A percentile compares a stretch with the other conserved stretches of the same genome.
Conservation (phyloP, 2,329 filamentous ascomycete species). For the Calonectria henricotiae region DNA sequence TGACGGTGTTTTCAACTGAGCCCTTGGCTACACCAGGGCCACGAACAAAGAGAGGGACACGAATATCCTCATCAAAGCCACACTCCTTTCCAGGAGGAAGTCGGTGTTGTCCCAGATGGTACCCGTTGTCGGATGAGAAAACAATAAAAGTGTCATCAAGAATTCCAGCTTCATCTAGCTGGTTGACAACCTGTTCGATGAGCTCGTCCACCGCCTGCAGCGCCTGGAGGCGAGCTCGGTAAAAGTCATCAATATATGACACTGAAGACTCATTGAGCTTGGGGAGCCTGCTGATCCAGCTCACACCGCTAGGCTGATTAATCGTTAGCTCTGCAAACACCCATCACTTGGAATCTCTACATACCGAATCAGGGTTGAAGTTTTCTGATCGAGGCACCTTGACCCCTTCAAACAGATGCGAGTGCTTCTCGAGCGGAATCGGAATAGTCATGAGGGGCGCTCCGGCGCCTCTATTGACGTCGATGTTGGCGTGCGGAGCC, state of each 20-base stretch:
- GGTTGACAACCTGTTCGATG: constrained; percentile 64
- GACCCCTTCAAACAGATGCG: constrained; percentile 73
- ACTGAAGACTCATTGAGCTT: constrained; percentile 62
- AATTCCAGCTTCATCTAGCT: constrained; percentile 68
- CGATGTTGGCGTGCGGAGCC: constrained; percentile 75
- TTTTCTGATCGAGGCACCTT: constrained; percentile 74
- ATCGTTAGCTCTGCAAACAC: constrained; percentile 18
- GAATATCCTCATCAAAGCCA: constrained; percentile 73
- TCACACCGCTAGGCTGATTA: constrained; percentile 57
- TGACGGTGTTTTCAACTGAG: constrained; percentile 63
- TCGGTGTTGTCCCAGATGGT: constrained; percentile 74
- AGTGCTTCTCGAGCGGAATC: constrained; percentile 74
- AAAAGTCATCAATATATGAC: constrained; percentile 67
- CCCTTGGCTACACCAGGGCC: constrained; percentile 68
- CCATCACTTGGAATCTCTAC: constrained; percentile 29
- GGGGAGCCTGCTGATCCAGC: constrained; percentile 64
- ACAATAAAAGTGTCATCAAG: constrained; percentile 76
- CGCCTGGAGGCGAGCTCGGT: constrained; percentile 67
- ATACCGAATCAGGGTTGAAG: constrained; percentile 77
- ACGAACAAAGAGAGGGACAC: constrained; percentile 71
- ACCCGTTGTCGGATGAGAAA: constrained; percentile 75
- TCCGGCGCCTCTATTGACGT: constrained; percentile 27
- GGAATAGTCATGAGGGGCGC: constrained; percentile 57
- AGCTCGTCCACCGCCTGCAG: constrained; percentile 73
- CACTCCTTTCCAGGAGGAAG: constrained; percentile 73